Evolutionary conservation across 805 yeast genomes (phyloP).

Genomic region (Komagataella phaffii): DNA sequence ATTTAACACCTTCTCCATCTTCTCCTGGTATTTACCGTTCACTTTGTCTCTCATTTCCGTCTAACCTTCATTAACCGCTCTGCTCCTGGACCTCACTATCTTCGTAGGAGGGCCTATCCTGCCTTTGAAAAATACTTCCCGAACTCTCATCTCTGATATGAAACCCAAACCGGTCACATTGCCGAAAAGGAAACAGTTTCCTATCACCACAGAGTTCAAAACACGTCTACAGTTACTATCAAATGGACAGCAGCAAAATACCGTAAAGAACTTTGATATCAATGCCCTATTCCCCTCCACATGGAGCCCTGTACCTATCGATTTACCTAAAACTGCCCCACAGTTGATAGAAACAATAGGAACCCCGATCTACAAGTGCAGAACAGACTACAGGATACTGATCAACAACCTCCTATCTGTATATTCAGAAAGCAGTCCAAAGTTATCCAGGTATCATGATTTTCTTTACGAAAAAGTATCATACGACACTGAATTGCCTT

Average conservation of each 20-base stretch:
- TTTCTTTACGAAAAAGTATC: background rate
- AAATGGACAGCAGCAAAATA: background rate
- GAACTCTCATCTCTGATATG: background rate
- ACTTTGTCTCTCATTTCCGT: background rate
- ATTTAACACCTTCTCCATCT: too few relatives aligned
- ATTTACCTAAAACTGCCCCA: background rate
- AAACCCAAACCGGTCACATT: background rate
- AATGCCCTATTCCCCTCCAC: background rate
- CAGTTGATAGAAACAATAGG: background rate
- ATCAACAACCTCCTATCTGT: background rate
- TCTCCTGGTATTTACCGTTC: background rate
- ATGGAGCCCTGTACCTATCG: background rate
- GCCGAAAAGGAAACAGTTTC: background rate
- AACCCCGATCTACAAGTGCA: background rate
- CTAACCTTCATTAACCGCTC: background rate
- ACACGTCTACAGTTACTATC: background rate
- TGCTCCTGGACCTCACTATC: background rate
- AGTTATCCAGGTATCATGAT: background rate
- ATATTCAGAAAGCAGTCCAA: background rate
- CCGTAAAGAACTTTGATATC: background rate
- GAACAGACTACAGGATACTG: background rate
- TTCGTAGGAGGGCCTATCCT: background rate
- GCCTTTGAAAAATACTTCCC: background rate
- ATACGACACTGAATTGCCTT: background rate
- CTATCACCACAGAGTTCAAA: background rate